Evolutionary conservation across 78 protist genomes (phyloP), one percentile per base, ranked within the genome.

Genomic region (Guillardia theta): DNA sequence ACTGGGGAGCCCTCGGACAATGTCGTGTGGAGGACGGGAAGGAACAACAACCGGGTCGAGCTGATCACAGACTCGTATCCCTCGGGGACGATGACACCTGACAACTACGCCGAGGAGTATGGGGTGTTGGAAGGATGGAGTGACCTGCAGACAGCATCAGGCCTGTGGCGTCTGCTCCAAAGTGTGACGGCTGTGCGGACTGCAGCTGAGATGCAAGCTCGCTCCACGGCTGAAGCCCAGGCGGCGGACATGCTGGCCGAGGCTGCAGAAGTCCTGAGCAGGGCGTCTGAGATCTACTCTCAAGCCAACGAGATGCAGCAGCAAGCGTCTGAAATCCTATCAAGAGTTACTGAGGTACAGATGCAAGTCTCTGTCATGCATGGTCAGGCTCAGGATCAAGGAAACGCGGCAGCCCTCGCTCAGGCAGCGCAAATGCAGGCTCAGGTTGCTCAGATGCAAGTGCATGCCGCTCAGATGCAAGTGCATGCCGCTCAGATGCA

Each of bases 351-450:
- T 22, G 90, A 78, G 48, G 90, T 78, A 18, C 90, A 78, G 90
- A 18, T 78, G 90, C 50, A 24, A 12, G 22, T 10, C 78, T 78
- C 90, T 0, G 45, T 50, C 53, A 78, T 78, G 90, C 90, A 78
- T 46, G n/a, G 10, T 22, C 90, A 78, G 50, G 90, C 90, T 3
- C 53, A 78, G 90, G 90, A 78, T 46, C 90, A 78, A 48, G 90
- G 90, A n/a, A 45, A 78, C 48, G 48, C 44, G 4, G 90, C 90
- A 0, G 90, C 90, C 1, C 47, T 46, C 24, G 90, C 90, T 27
- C 90, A 78, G 90, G 90, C 90, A 0, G 90, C 90, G n/a, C 53
- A 78, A 30, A 78, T 78, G 90, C 90, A 78, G 90, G 90, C 90
- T 22, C 90, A 78, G 8, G 90, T 78, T 22, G 90, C 90, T 3